Conservation (phyloP, 768 basidiomycete species). For the Pisolithus tinctorius region DNA sequence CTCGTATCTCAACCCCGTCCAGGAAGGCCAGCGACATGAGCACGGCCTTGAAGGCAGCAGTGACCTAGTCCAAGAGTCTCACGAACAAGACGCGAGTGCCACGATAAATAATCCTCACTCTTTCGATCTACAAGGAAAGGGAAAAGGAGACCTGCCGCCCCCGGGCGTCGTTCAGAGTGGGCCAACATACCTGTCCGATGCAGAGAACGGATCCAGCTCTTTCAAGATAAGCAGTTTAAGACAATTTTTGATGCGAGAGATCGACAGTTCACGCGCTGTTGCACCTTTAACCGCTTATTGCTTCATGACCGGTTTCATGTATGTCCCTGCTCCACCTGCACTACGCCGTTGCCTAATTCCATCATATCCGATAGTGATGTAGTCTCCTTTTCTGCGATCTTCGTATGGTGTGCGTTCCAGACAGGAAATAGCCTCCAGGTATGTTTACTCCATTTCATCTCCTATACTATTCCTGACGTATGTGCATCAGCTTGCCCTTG, state of each 20-base stretch:
- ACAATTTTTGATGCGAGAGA: constrained; percentile 1
- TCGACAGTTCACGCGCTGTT: constrained; percentile 28
- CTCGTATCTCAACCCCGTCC: too few species aligned
- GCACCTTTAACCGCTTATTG: constrained; percentile 54
- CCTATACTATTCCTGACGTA: not conserved
- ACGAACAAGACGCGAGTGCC: not conserved
- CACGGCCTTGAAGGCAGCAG: not conserved
- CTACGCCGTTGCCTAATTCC: not conserved
- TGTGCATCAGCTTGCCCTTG: constrained; percentile 56
- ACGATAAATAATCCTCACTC: not conserved
- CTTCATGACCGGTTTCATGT: constrained; percentile 74
- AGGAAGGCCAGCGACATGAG: too few species aligned
- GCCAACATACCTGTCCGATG: not conserved
- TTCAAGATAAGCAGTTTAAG: not conserved
- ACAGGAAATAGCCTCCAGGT: constrained; percentile 69
- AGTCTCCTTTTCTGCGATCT: constrained; percentile 67
- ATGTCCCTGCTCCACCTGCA: constrained; percentile 15
- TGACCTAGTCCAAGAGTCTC: not conserved
- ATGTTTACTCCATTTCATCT: constrained; percentile 7
- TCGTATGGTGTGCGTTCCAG: constrained; percentile 79
- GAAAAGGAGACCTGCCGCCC: not conserved
- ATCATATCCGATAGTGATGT: constrained; percentile 38
- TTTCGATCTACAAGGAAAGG: not conserved
- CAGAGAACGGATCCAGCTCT: not conserved
- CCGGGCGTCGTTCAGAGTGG: constrained; percentile 1